Base-by-base conservation (phyloP, 148 eudicot genomes). In the Beta vulgaris region DNA sequence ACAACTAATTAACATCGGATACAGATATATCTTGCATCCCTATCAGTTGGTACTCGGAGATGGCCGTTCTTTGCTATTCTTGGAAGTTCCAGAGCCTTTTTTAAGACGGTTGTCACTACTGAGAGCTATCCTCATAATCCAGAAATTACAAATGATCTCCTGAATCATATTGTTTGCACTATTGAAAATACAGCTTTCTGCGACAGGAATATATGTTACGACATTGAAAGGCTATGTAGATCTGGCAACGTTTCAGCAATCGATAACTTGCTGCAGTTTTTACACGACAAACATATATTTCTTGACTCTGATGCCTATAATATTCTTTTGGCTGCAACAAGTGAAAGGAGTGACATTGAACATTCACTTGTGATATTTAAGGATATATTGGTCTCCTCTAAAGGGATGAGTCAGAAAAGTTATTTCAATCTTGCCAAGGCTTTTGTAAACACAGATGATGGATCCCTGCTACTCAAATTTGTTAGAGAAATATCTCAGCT, bases 341-440 rank as follows among this genome's bases (percentile, higher is more conserved):
- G 85, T 62, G 79, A 83, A 78, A 76, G 44, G 65, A 72, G 76
- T 58, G 87, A 90, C 73, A 34, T 80, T 64, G 82, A 80, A 31
- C 80, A 86, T n/a, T 77, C 85, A 23, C 48, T 82, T 57, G 82
- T 81, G 69, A 71, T 87, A 32, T 91, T 94, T 79, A 88, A 88
- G 82, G 87, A 88, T 67, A 68, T 88, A n/a, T 53, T 90, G 73
- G 31, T 71, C 9, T 85, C 86, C 21, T 73, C 80, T 71, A 44
- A 57, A 61, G 70, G 78, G 26, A 60, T 85, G 63, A 79, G 79
- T 61, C 80, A 87, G 71, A 77, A 66, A 70, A 68, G 86, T 72
- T 91, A 77, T 85, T 73, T 76, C 54, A 79, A 75, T 72, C 76
- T 90, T 85, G 97, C 95, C 57, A 86, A 79, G 80, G 90, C 89